These are phyloP conservation scores for Ascochyta rabiei DNA, from an alignment of 2,329 filamentous ascomycete genomes.

Conservation along the genomic window DNA sequence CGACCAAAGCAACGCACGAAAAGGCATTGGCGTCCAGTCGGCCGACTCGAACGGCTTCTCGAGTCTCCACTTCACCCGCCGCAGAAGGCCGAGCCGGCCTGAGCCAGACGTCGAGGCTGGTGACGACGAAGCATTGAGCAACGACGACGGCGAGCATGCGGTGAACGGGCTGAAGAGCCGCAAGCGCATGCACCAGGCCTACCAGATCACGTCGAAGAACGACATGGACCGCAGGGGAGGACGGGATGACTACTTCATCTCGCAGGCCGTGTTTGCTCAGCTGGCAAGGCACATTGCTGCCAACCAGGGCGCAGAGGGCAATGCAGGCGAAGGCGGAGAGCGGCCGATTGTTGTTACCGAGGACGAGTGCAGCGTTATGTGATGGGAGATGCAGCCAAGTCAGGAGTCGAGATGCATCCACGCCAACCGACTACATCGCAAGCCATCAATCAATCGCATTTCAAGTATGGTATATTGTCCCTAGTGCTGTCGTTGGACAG, in stretches of 20 bases:
- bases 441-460: conserved; percentile 1
- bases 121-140: conserved; percentile 20
- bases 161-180: conserved; percentile 59
- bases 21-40: conserved; percentile 63
- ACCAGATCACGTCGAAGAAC: conserved; percentile 67
- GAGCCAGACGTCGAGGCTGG: conserved; percentile 7
- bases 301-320: conserved; percentile 21
- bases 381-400: neutral
- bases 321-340: conserved; percentile 29
- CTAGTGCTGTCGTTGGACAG: conserved; percentile 2
- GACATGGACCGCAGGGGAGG: conserved; percentile 65
- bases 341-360: conserved; percentile 38
- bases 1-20: conserved; percentile 62
- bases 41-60: conserved; percentile 51
- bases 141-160: conserved; percentile 49
- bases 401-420: too few relatives aligned
- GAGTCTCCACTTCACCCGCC: conserved; percentile 42
- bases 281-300: conserved; percentile 43
- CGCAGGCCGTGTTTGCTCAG: conserved; percentile 49
- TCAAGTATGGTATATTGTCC: conserved; percentile 9
- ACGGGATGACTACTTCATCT: conserved; percentile 63
- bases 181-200: conserved; percentile 64
- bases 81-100: conserved; percentile 14
- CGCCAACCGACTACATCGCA: too few relatives aligned
- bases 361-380: conserved; percentile 42